A percentile compares a stretch with the other conserved stretches of the same genome.
phyloP scores from a whole-genome alignment of 805 yeast species.

The Starmerella cellae region DNA sequence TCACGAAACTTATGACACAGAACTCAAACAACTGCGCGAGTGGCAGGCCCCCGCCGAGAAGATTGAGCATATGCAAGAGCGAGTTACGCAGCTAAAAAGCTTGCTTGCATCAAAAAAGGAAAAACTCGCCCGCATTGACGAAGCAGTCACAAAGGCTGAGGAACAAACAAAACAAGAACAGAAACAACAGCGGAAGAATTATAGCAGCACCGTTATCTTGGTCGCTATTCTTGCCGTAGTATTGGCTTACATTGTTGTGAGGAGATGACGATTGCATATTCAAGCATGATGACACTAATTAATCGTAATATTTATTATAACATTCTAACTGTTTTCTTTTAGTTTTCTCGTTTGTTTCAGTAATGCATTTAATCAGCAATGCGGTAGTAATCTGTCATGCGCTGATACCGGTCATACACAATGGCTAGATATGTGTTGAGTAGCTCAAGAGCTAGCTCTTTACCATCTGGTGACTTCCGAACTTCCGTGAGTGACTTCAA shows the following conservation, averaged over 20 bases:
- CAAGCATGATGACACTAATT: no score
- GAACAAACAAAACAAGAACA: conserved; percentile 8
- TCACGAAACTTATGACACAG: conserved; percentile 16
- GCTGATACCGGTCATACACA: conserved; percentile 6
- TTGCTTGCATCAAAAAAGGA: conserved; percentile 20
- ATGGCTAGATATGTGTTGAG: conserved; percentile 5
- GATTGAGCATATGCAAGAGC: conserved; percentile 19
- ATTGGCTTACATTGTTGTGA: background rate
- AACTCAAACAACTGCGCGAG: conserved; percentile 18
- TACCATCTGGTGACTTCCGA: background rate
- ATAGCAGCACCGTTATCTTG: background rate
- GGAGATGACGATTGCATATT: no score
- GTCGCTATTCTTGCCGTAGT: background rate
- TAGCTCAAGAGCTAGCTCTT: conserved; percentile 11
- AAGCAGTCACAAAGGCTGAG: conserved; percentile 20
- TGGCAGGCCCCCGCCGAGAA: conserved; percentile 21
- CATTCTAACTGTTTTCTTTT: no score
- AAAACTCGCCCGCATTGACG: conserved; percentile 20
- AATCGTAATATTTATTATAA: no score
- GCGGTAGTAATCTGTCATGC: conserved; percentile 18
- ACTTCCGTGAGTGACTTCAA: conserved; percentile 3
- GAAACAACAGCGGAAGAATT: background rate
- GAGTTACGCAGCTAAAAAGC: conserved; percentile 19
- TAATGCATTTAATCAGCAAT: conserved; percentile 12
- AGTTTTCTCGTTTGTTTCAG: no score